Conservation (phyloP, 306 rosid genomes). For the Trifolium pratense region DNA sequence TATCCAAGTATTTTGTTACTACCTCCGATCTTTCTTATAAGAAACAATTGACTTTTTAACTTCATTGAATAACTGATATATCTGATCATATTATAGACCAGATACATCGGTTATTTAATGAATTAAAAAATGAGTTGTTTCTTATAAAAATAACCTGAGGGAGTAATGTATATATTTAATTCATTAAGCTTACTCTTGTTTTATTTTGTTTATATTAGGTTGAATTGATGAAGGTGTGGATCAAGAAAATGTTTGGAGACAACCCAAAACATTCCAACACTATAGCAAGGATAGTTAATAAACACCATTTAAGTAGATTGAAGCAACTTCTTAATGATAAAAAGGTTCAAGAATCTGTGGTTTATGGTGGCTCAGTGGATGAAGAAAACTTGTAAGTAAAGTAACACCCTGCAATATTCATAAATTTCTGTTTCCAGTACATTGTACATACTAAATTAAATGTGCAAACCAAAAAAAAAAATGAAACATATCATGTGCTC, state of each 20-base stretch:
- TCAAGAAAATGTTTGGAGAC: slow-evolving; percentile 65
- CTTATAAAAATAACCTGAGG: too few relatives aligned
- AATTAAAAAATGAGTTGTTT: too few relatives aligned
- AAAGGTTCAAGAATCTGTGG: slow-evolving; percentile 53
- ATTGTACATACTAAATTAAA: too few relatives aligned
- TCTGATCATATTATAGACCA: too few relatives aligned
- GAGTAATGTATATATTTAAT: too few relatives aligned
- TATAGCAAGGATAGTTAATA: slow-evolving; percentile 66
- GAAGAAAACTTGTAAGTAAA: slow-evolving; percentile 65
- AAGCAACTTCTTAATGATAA: slow-evolving; percentile 56
- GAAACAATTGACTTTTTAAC: too few relatives aligned
- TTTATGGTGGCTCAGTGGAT: slow-evolving; percentile 72
- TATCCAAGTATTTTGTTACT: not conserved
- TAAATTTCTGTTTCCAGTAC: not conserved
- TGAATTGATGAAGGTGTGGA: slow-evolving; percentile 56
- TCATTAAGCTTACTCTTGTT: slow-evolving; percentile 15
- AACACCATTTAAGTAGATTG: slow-evolving; percentile 63
- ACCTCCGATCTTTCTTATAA: not conserved
- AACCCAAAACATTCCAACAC: slow-evolving; percentile 53
- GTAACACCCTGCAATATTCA: not conserved
- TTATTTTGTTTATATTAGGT: slow-evolving; percentile 47
- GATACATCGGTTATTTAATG: too few relatives aligned
- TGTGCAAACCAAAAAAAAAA: not conserved
- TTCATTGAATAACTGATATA: too few relatives aligned
- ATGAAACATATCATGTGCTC: not conserved